Conservation (phyloP, 2,329 filamentous ascomycete genomes). For the Arthrocladium fulminans region DNA sequence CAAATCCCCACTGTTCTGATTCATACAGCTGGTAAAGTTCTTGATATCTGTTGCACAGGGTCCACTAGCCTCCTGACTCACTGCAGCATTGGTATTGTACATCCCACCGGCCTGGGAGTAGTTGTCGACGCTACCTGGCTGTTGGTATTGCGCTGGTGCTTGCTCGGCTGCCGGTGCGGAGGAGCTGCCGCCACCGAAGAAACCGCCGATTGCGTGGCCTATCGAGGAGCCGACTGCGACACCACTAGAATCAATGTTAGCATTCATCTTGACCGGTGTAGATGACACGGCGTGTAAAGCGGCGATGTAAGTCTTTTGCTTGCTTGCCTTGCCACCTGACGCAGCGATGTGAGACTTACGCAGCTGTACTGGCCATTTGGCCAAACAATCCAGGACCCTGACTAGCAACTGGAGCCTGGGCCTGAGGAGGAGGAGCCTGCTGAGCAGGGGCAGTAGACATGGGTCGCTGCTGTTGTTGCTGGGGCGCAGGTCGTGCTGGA, state of each 20-base stretch:
- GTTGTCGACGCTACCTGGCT: conserved; percentile 30
- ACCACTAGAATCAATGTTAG: conserved; percentile 53
- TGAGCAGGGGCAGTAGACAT: conserved; percentile 44
- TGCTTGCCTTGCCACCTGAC: conserved; percentile 7
- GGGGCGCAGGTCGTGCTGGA: conserved; percentile 24
- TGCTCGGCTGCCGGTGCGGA: conserved; percentile 45
- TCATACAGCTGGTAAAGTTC: conserved; percentile 91
- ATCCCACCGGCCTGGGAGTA: conserved; percentile 42
- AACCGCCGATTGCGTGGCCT: conserved; percentile 84
- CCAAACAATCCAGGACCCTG: conserved; percentile 80
- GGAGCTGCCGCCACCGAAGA: conserved; percentile 68
- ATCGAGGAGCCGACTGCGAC: conserved; percentile 92
- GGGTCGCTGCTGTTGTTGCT: conserved; percentile 37
- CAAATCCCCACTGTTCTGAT: conserved; percentile 89
- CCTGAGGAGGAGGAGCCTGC: conserved; percentile 41
- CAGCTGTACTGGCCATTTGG: conserved; percentile 95
- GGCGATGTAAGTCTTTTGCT: no score
- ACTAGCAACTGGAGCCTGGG: conserved; percentile 32
- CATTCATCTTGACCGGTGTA: not conserved
- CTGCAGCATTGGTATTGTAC: conserved; percentile 38
- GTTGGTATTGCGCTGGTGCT: conserved; percentile 36
- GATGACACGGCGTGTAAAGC: no score
- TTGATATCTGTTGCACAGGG: conserved; percentile 73
- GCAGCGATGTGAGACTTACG: conserved; percentile 54
- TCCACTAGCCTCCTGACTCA: conserved; percentile 36